Conservation (phyloP, 2,329 filamentous ascomycete species). For the Chaetomium sp. region DNA sequence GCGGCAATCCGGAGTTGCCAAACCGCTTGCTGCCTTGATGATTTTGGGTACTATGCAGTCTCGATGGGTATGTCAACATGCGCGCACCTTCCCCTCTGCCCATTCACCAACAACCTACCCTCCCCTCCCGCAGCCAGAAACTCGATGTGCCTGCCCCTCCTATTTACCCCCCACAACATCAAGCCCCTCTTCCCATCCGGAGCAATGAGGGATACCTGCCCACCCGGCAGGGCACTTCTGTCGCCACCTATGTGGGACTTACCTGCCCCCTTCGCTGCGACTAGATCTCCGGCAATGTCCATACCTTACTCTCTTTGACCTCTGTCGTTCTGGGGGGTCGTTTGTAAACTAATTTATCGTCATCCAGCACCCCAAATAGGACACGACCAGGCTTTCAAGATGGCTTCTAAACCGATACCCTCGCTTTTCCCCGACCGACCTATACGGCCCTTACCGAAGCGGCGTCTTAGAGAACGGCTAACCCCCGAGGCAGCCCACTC, state of each 20-base stretch:
- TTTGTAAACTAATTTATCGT: constrained; percentile 28
- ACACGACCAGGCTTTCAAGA: constrained; percentile 48
- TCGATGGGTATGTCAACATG: constrained; percentile 30
- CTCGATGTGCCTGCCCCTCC: constrained; percentile 11
- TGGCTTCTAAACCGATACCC: constrained; percentile 76
- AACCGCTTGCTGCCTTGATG: constrained; percentile 11
- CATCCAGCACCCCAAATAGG: constrained; percentile 40
- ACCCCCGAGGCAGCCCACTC: constrained; percentile 81
- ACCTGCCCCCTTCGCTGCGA: constrained; percentile 9
- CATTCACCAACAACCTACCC: constrained; percentile 8
- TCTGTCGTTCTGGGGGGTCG: constrained; percentile 19
- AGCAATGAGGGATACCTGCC: constrained; percentile 12
- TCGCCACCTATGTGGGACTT: constrained; percentile 4
- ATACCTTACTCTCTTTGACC: constrained; percentile 13
- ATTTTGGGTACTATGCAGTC: constrained; percentile 31
- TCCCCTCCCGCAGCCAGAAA: neutral
- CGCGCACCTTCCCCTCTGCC: constrained; percentile 23
- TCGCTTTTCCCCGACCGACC: constrained; percentile 84
- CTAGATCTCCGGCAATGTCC: constrained; percentile 7
- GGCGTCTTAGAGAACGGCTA: constrained; percentile 82
- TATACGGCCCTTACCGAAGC: constrained; percentile 89
- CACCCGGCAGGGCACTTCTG: constrained; percentile 12
- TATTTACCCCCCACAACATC: constrained; percentile 7
- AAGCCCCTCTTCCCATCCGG: neutral
- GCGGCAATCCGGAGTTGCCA: constrained; percentile 12